Evolutionary conservation across 257 asterid genomes (phyloP), one percentile per base, ranked within the genome.

Genomic region (Nicotiana benthamiana): DNA sequence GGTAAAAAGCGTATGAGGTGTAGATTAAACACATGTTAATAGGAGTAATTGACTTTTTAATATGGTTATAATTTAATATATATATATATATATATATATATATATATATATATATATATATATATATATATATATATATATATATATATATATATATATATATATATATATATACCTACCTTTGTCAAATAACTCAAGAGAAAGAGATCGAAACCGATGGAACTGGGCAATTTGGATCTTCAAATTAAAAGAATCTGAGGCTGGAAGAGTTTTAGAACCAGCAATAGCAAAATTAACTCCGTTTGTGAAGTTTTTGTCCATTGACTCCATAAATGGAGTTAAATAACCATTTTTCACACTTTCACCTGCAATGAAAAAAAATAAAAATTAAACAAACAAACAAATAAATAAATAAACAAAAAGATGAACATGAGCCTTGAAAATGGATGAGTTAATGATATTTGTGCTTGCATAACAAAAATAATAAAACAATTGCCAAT

Each of bases 241-340:
- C 87, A 90, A 86, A 61, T 75, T 87, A 62, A 84, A 90, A 1
- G 83, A 84, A 9, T 12, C 52, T 6, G 60, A 60, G 64, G 34
- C 66, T 2, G 92, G 91, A 82, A 80, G 83, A 43, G 88, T 83
- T 56, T 86, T 53, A 27, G 91, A 74, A 17, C 93, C 90, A 24
- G 46, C 48, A 26, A 85, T 34, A 12, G 93, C 91, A 80, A 90
- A 90, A 54, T 90, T 88, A 26, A 51, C 91, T 26, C 93, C 93
- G 27, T 82, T 88, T 12, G 80, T 67, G 83, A 82, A 90, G 82
- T 87, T 72, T 20, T 84, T 79, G 56, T 80, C 88, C 54, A 87
- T 0, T 5, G 91, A 82, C 16, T 88, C 90, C 81, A 90, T 72
- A 82, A 82, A 90, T 28, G 93, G 89, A 22, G 79, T 86, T 87